These are phyloP conservation scores for Colletotrichum cuscutae DNA, from an alignment of 2,329 filamentous ascomycete genomes.

Conservation along the genomic window DNA sequence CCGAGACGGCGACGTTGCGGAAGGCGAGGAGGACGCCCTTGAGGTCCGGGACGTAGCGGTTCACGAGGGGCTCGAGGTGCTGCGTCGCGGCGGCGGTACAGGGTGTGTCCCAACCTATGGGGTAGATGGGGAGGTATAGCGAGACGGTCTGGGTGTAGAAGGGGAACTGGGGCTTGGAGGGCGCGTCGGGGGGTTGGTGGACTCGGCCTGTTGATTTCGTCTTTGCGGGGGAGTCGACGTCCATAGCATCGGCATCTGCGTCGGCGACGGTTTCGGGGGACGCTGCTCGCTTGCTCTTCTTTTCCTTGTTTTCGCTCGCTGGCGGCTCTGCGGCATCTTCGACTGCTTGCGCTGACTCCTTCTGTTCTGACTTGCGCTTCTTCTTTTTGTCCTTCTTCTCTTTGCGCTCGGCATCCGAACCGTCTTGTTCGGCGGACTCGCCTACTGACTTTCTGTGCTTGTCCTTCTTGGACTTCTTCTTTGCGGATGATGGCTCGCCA, in stretches of 20 bases:
- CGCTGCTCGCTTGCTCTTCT: constrained; percentile 41
- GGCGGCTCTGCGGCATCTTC: constrained; percentile 13
- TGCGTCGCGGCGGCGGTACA: constrained; percentile 78
- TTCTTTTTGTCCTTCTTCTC: constrained; percentile 47
- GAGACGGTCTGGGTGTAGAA: constrained; percentile 85
- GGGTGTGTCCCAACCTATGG: constrained; percentile 75
- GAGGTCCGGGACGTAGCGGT: constrained; percentile 80
- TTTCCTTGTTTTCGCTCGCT: constrained; percentile 37
- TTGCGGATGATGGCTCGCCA: constrained; percentile 26
- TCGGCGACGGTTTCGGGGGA: constrained; percentile 34
- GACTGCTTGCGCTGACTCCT: constrained; percentile 35
- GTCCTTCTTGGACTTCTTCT: constrained; percentile 30
- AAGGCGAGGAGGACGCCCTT: constrained; percentile 81
- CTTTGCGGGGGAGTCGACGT: constrained; percentile 48
- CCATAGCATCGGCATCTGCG: constrained; percentile 49
- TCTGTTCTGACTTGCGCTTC: constrained; percentile 46
- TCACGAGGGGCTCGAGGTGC: constrained; percentile 78
- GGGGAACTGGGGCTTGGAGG: constrained; percentile 65
- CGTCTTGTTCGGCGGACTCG: constrained; percentile 37
- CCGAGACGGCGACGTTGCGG: constrained; percentile 73
- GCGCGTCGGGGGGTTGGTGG: constrained; percentile 49
- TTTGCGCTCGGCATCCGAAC: constrained; percentile 43
- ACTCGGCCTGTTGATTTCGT: constrained; percentile 44
- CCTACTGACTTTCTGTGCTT: constrained; percentile 27
- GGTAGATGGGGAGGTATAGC: constrained; percentile 80